Evolutionary conservation across 75 land plant genomes (phyloP).

Genomic region (Adiantum capillusveneris): DNA sequence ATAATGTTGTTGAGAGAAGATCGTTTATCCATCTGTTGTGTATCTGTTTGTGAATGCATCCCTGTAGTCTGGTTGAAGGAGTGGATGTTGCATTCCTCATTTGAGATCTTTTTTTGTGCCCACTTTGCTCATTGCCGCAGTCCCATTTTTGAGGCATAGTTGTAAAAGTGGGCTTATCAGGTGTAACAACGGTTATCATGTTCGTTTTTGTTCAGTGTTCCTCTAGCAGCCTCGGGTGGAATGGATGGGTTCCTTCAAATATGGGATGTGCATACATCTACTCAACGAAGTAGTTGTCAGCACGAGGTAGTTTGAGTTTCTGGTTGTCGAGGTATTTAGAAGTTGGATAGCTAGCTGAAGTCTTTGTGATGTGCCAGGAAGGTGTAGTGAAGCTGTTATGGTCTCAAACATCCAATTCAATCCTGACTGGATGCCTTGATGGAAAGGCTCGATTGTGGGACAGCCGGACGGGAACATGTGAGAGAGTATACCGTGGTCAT

Average conservation of each 20-base stretch:
- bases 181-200: too few relatives aligned
- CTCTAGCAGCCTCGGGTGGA: constrained; percentile 73
- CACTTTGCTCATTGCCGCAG: not conserved
- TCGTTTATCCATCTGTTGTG: too few relatives aligned
- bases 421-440: constrained; percentile 64
- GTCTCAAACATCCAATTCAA: constrained; percentile 38
- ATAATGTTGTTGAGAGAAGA: too few relatives aligned
- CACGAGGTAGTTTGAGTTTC: constrained; percentile 79
- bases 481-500: constrained; percentile 59
- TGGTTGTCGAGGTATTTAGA: too few relatives aligned
- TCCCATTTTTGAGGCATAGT: not conserved
- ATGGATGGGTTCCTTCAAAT: constrained; percentile 73
- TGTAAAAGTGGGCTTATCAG: not conserved
- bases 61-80: too few relatives aligned
- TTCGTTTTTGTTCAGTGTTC: too few relatives aligned
- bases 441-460: constrained; percentile 77
- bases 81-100: too few relatives aligned
- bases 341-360: too few relatives aligned
- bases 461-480: constrained; percentile 59
- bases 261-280: constrained; percentile 71
- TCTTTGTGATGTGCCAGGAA: too few relatives aligned
- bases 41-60: too few relatives aligned
- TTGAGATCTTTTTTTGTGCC: not conserved
- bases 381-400: constrained; percentile 69
- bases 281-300: constrained; percentile 50